Percentiles rank a stretch among this genome's conserved stretches.
Evolutionary conservation across 2,329 filamentous ascomycete genomes (phyloP).

Genomic region (Diaporthe sp.): DNA sequence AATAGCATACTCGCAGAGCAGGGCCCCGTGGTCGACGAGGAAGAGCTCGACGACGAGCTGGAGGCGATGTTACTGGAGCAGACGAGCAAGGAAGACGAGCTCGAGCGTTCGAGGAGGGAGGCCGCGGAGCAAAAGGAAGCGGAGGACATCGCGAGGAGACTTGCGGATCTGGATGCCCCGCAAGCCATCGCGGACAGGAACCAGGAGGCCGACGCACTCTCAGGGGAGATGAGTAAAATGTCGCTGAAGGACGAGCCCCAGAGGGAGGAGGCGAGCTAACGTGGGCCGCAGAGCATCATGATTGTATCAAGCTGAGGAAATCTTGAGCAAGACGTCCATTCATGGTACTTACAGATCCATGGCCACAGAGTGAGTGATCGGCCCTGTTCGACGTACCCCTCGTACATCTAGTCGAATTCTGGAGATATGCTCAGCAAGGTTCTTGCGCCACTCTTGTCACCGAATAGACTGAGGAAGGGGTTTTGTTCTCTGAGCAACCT

Average conservation of each 20-base stretch:
- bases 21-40: constrained; percentile 76
- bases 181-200: constrained; percentile 52
- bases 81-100: constrained; percentile 64
- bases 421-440: neutral
- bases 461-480: neutral
- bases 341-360: neutral
- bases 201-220: constrained; percentile 50
- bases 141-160: constrained; percentile 50
- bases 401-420: neutral
- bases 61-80: constrained; percentile 78
- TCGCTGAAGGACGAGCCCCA: constrained; percentile 51
- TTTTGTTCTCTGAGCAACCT: neutral
- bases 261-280: constrained; percentile 42
- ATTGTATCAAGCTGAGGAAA: constrained; percentile 18
- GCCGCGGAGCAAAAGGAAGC: constrained; percentile 56
- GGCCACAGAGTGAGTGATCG: constrained; percentile 18
- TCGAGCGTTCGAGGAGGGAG: constrained; percentile 64
- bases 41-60: constrained; percentile 89
- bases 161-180: constrained; percentile 63
- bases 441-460: neutral
- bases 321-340: neutral
- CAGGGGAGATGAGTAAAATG: constrained; percentile 54
- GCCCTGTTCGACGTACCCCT: neutral
- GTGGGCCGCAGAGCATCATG: constrained; percentile 33
- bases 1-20: constrained; percentile 80